Base-by-base conservation (phyloP, 495 filamentous ascomycete species). In the Hypoxylon fragiforme region DNA sequence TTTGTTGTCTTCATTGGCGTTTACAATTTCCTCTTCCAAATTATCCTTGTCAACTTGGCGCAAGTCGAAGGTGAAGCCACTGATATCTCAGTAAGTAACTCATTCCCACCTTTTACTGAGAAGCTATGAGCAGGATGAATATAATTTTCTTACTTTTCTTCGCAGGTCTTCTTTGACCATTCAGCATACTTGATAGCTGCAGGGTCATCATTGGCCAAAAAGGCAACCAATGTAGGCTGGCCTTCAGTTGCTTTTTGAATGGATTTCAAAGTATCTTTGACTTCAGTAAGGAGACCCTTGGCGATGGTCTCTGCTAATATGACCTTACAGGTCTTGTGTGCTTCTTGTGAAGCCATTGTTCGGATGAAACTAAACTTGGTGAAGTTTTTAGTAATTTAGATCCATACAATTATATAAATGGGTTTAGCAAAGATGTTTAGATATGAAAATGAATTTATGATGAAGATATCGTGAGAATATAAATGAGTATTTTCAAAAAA, bases 141-240 rank as follows among this genome's bases (percentile, higher is more conserved):
- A 65, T 54, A 64, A 57, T 41, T 70, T 34, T 68, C 85, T 85
- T 75, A 96, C 92, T 95, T 91, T 73, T 97, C 91, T 68, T 81
- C 79, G 68, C 90, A 96, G 2, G 94, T 97, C 78, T 95, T 95
- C 67, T 86, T 85, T n/a, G 91, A 96, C 91, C 89, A 96, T 64
- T 96, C 87, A 49, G 94, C 94, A 69, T 98, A 98, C 77, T 94
- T 89, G 51, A 84, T 75, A 26, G 92, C 94, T 13, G 90, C 89
- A 31, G 91, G 91, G 73, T 98, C 94, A 54, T 82, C 77, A 68
- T 95, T 96, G 42, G 94, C 89, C 45, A 98, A 79, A 71, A 96
- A 96, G 21, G 92, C 94, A 13, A 92, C 88, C 18, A 98, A 77
- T 44, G 88, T 80, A 36, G 94, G 92, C 62, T 82, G 79, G 44